A percentile compares a stretch with the other conserved stretches of the same genome.
These are phyloP conservation scores for Fusarium sp. DNA, from an alignment of 2,329 filamentous ascomycete species.

Conservation along the genomic window DNA sequence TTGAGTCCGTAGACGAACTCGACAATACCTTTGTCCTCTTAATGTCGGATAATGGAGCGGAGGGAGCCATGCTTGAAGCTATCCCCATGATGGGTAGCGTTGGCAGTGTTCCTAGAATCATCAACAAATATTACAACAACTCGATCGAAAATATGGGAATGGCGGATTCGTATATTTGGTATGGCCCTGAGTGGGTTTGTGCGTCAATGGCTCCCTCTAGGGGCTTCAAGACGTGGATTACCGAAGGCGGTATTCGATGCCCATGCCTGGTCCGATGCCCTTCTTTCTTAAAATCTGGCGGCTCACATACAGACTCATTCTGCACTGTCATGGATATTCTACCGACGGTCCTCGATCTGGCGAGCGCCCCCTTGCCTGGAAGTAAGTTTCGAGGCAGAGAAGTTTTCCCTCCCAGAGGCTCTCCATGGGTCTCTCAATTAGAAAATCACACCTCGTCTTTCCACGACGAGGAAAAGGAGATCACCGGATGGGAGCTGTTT, in stretches of 20 bases:
- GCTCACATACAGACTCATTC: constrained; percentile 53
- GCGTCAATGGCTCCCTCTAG: constrained; percentile 55
- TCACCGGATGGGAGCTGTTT: constrained; percentile 69
- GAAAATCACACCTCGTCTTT: constrained; percentile 55
- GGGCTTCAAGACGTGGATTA: constrained; percentile 53
- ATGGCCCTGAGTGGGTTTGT: constrained; percentile 68
- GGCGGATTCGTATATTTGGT: constrained; percentile 71
- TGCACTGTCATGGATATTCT: constrained; percentile 64
- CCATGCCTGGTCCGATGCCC: constrained; percentile 47
- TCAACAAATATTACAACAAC: constrained; percentile 61
- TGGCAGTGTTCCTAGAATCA: constrained; percentile 32
- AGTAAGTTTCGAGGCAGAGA: constrained; percentile 58
- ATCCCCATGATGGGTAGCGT: constrained; percentile 60
- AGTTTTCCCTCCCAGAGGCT: constrained; percentile 64
- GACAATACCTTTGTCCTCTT: constrained; percentile 17
- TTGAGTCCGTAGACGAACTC: constrained; percentile 50
- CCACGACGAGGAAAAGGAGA: constrained; percentile 61
- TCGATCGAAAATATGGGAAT: constrained; percentile 67
- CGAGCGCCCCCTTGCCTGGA: constrained; percentile 56
- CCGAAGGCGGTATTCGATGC: constrained; percentile 48
- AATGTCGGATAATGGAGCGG: constrained; percentile 15
- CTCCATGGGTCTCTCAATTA: constrained; percentile 38
- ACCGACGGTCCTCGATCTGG: constrained; percentile 63
- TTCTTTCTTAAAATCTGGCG: constrained; percentile 37
- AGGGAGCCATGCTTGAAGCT: constrained; percentile 59